These are phyloP conservation scores for Fagopyrum homotropicum DNA, from an alignment of 148 eudicot species.

Conservation along the genomic window DNA sequence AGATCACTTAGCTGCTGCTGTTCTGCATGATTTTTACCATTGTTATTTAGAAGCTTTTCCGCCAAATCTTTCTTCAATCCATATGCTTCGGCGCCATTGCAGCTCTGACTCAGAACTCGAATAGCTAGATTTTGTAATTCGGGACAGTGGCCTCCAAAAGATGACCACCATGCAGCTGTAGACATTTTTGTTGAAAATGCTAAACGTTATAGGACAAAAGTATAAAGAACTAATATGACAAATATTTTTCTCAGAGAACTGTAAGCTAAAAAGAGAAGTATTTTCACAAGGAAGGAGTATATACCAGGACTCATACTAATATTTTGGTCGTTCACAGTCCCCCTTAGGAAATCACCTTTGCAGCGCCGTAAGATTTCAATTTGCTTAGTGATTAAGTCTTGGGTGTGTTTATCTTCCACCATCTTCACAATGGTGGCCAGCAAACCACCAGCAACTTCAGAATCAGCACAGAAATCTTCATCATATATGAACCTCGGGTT, in stretches of 20 bases:
- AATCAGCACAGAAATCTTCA: conserved; percentile 34
- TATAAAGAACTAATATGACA: background rate
- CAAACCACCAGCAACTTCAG: conserved; percentile 49
- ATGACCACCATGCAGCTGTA: conserved; percentile 63
- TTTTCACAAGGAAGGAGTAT: background rate
- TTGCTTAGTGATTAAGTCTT: conserved; percentile 33
- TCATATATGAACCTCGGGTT: conserved; percentile 39
- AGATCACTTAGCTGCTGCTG: conserved; percentile 25
- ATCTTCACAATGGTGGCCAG: conserved; percentile 33
- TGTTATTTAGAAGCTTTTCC: conserved; percentile 32
- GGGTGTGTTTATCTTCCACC: conserved; percentile 20
- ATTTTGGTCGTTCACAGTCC: conserved; percentile 21
- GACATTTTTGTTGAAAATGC: background rate
- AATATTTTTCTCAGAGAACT: background rate
- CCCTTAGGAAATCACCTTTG: conserved; percentile 30
- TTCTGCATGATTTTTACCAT: conserved; percentile 24
- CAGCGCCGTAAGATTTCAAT: conserved; percentile 27
- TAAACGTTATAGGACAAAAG: too few species aligned
- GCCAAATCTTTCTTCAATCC: conserved; percentile 47
- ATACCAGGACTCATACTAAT: conserved; percentile 50
- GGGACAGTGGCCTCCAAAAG: conserved; percentile 45
- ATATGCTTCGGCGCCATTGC: conserved; percentile 51
- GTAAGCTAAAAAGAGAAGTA: background rate
- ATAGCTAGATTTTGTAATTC: conserved; percentile 56
- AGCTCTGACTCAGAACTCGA: conserved; percentile 52